Evolutionary conservation across 345 rosid species (phyloP).

Genomic region (Gossypium raimondii): DNA sequence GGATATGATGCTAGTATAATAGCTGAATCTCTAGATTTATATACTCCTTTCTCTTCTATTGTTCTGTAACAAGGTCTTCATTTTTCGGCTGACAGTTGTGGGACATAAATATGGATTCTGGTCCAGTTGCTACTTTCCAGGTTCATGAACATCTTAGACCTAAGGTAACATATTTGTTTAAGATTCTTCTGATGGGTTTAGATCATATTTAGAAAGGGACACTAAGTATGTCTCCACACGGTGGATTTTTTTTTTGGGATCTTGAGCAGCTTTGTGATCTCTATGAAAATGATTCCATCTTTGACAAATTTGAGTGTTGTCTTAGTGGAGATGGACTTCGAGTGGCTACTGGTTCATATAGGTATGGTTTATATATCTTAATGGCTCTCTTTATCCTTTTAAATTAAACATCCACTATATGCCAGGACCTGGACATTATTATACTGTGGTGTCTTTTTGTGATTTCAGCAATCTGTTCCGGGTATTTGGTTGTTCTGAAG

Average conservation of each 20-base stretch:
- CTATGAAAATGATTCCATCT: conserved; percentile 33
- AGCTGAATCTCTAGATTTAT: not conserved
- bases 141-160: conserved; percentile 76
- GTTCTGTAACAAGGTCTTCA: conserved; percentile 12
- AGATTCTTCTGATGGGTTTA: not conserved
- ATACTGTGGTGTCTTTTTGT: not conserved
- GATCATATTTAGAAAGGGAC: conserved; percentile 8
- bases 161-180: conserved; percentile 23
- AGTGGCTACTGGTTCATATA: conserved; percentile 71
- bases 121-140: conserved; percentile 78
- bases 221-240: not conserved
- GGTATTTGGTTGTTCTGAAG: conserved; percentile 56
- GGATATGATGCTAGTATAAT: not conserved
- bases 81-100: conserved; percentile 44
- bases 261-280: conserved; percentile 57
- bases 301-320: conserved; percentile 97
- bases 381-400: not conserved
- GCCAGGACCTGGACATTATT: not conserved
- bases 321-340: conserved; percentile 74
- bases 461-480: conserved; percentile 60
- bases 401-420: not conserved
- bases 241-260: conserved; percentile 12
- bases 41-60: not conserved
- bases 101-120: conserved; percentile 36
- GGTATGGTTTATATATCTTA: conserved; percentile 32